Evolutionary conservation across 495 filamentous ascomycete species (phyloP), one percentile per base, ranked within the genome.

Genomic region (Pseudevernia furfuracea): DNA sequence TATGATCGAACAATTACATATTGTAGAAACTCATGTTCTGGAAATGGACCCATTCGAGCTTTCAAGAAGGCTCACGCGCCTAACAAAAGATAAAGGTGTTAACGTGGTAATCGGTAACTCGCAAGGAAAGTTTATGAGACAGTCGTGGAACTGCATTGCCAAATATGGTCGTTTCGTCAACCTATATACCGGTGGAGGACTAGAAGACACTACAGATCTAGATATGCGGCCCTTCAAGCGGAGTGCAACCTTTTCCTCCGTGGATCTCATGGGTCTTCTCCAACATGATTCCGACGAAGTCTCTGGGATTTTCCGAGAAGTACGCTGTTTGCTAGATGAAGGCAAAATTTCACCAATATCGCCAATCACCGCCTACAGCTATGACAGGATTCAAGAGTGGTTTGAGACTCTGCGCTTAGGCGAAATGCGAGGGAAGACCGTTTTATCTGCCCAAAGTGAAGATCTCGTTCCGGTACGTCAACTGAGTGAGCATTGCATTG

Each of bases 31-130:
- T 14, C 78, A 77, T 23, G 84, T 85, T 43, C 84, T 85, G 63
- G 71, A 77, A 57, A 81, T 76, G 52, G 70, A 78, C 15, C 73
- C 76, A 25, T 66, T 72, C 6, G 72, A 75, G 1, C 84, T 83
- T 57, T 63, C 74, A 0, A 65, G 74, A 21, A 78, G 71, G n/a
- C 62, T 85, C 1, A 69, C 80, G 36, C 60, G 70, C 0, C 69
- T 72, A 21, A 88, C 84, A 63, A 74, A 37, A 77, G 79, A 19
- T 12, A 65, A 70, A 21, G 82, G 84, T 21, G 80, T 84, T 30
- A 78, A 84, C 58, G 74, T 85, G 17, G 77, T 82, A 0, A 69
- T 85, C 12, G 81, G 84, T 55, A 79, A 80, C 8, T 74, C 84
- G 12, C 75, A 79, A 6, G 79, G 79, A 21, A 79, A 81, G 64